Conservation (phyloP, 31 red algal species). For the Odonthalia washingtoniensis region DNA sequence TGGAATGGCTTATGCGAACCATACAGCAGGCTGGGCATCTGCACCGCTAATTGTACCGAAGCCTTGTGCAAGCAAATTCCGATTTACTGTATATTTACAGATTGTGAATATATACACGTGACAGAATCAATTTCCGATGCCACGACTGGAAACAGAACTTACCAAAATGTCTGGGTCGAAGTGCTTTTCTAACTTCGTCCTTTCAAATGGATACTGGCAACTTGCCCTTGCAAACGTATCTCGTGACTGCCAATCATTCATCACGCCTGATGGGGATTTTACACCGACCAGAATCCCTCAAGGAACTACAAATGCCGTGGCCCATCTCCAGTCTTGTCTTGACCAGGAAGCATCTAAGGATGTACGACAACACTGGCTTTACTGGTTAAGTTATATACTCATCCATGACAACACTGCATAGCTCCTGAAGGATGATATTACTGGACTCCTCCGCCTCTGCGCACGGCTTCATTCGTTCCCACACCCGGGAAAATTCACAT, state of each 20-base stretch:
- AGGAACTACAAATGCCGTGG: background rate
- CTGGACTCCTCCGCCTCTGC: background rate
- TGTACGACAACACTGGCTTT: background rate
- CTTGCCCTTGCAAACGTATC: background rate
- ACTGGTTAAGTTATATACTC: background rate
- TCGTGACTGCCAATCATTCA: too few relatives aligned
- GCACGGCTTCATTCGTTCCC: background rate
- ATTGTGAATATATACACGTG: background rate
- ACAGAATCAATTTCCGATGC: conserved; percentile 9
- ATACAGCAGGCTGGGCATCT: background rate
- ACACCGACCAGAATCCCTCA: background rate
- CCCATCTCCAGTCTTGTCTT: background rate
- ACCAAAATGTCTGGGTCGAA: background rate
- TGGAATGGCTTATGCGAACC: background rate
- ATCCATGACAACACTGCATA: background rate
- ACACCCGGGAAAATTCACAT: background rate
- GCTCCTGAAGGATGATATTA: background rate
- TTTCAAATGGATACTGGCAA: background rate
- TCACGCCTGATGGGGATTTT: background rate
- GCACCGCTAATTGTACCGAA: conserved; percentile 14
- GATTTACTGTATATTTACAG: background rate
- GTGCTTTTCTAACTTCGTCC: background rate
- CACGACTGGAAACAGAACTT: background rate
- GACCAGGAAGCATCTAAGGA: background rate
- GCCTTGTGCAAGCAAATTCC: background rate